Evolutionary conservation across 2,329 filamentous ascomycete genomes (phyloP).

Genomic region (Clonostachys sp.): DNA sequence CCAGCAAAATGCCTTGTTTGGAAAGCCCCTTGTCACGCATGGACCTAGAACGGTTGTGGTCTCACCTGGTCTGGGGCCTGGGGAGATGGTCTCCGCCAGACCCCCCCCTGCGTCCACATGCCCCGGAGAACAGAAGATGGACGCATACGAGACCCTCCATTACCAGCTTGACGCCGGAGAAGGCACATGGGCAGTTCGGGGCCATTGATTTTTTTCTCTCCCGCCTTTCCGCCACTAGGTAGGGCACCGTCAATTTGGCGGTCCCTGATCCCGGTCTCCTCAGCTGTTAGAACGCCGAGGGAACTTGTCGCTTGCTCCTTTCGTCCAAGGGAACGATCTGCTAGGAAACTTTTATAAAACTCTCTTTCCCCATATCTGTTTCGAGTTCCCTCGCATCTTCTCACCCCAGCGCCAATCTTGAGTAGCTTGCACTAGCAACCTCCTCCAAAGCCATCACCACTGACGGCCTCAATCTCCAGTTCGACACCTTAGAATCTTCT

Average conservation of each 20-base stretch:
- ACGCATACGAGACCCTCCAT: constrained; percentile 1
- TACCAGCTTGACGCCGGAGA: not conserved
- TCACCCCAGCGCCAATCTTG: too few species aligned
- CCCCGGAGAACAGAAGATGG: not conserved
- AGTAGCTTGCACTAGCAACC: too few species aligned
- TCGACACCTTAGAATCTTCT: too few species aligned
- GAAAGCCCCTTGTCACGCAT: too few species aligned
- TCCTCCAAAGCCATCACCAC: too few species aligned
- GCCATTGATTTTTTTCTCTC: not conserved
- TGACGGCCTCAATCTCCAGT: too few species aligned
- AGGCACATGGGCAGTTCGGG: not conserved
- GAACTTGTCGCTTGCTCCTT: too few species aligned
- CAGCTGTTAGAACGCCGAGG: too few species aligned
- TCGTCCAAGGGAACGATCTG: too few species aligned
- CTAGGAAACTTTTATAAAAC: too few species aligned
- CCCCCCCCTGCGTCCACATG: not conserved
- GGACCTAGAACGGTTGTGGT: not conserved
- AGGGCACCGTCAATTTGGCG: not conserved
- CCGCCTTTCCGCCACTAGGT: constrained; percentile 1
- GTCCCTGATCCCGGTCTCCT: not conserved
- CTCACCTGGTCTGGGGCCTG: not conserved
- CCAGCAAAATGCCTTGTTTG: not conserved
- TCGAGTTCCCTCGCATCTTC: too few species aligned
- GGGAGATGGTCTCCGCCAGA: not conserved
- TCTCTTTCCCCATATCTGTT: too few species aligned